Base-by-base conservation (phyloP, 2,329 filamentous ascomycete genomes). In the Hymenoscyphus repandus region DNA sequence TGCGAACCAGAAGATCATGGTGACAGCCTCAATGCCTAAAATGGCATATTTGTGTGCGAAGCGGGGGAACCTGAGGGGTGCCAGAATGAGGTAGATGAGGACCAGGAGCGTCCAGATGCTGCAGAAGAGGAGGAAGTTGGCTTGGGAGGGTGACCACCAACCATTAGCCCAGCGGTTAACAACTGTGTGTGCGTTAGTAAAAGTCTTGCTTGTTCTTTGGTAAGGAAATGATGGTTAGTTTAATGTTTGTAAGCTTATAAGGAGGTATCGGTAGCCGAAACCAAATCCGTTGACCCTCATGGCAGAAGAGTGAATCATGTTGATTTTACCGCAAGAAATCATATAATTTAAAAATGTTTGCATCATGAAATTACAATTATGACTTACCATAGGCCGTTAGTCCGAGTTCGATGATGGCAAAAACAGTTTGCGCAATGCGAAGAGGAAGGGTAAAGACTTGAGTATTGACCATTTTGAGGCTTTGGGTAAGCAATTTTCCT, bases 1-100 rank as follows among this genome's bases (percentile, higher is more conserved):
- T 0, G 86, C 84, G 64, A 96, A 93, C 90, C 90, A 96, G 74
- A 95, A 95, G 50, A 95, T 75, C 71, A 86, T 84, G 9, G 88
- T 93, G 20, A 93, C 58, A 42, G 73, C 74, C 63, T 95, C 87
- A 31, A 88, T 74, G 1, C 63, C 82, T 15, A 91, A 72, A 13
- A 90, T 79, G 40, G 76, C 80, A 45, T 81, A 79, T 47, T 76
- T 78, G 67, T 89, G 81, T 61, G 83, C 83, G 10, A 82, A 61
- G 20, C 72, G 72, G 3, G 78, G 74, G 61, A 82, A 73, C 69
- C 82, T 83, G 39, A 79, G 71, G 1, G 88, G 87, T 2, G 83
- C 74, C 45, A 91, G 55, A 61, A 82, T 75, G 53, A 95, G 77
- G 68, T 90, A 92, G 49, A 78, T 68, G 32, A 92, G 75, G 4